Percentiles rank a stretch among this genome's conserved stretches.
Conservation (phyloP, 2,329 filamentous ascomycete species). For the Fusarium continuum region DNA sequence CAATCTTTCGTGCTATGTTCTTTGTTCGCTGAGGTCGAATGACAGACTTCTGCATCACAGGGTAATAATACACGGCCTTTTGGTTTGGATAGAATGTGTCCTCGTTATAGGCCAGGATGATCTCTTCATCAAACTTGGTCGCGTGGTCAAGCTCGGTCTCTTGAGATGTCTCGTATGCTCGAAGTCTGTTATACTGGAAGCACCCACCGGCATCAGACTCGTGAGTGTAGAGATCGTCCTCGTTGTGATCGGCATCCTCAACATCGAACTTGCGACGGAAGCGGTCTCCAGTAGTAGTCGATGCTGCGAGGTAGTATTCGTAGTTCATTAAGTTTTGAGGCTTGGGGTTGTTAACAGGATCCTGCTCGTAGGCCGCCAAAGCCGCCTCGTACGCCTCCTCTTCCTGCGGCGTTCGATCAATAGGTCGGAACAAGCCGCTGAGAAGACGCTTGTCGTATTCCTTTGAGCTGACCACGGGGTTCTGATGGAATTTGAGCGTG, state of each 20-base stretch:
- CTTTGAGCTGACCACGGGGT: constrained; percentile 63
- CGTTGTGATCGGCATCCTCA: constrained; percentile 63
- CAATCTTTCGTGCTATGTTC: constrained; percentile 66
- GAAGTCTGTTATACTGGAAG: constrained; percentile 70
- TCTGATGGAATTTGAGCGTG: constrained; percentile 73
- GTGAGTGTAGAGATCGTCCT: constrained; percentile 64
- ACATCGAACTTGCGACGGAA: constrained; percentile 71
- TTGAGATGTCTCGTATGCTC: constrained; percentile 71
- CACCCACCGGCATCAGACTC: constrained; percentile 57
- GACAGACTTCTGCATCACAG: constrained; percentile 70
- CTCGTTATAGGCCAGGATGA: constrained; percentile 67
- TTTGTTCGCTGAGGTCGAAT: constrained; percentile 71
- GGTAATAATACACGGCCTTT: constrained; percentile 73
- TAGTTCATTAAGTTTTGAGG: constrained; percentile 70
- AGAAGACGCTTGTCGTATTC: constrained; percentile 70
- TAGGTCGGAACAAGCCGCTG: constrained; percentile 68
- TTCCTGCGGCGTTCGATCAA: constrained; percentile 64
- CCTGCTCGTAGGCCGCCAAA: constrained; percentile 63
- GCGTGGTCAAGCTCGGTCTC: constrained; percentile 65
- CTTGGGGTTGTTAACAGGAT: constrained; percentile 64
- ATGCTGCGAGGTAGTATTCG: constrained; percentile 70
- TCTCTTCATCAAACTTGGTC: constrained; percentile 71
- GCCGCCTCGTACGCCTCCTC: constrained; percentile 61
- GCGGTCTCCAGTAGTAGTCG: constrained; percentile 55
- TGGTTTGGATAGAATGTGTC: constrained; percentile 60